Base-by-base conservation (phyloP, 2,329 filamentous ascomycete species). In the Aspergillus udagawae region DNA sequence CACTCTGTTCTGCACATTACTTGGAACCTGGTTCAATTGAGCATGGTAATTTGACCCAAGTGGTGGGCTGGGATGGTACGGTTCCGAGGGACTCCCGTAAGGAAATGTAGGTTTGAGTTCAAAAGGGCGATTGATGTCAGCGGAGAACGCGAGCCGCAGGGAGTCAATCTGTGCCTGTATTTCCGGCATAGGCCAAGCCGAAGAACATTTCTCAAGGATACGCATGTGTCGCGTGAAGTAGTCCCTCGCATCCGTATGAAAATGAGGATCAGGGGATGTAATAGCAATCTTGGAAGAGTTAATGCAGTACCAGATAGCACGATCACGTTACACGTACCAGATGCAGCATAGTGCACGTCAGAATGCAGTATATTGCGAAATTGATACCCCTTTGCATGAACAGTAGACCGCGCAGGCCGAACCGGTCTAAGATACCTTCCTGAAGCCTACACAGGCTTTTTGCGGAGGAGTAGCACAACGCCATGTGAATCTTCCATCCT, bases 151-250 rank as follows among this genome's bases (percentile, higher is more conserved):
- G 69, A 93, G 86, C 44, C 93, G 86, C 32, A 97, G 83, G 42
- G 90, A 89, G 69, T 97, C 88, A 62, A 97, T 91, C 73, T 97
- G 92, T 53, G 86, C 87, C 71, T 95, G 88, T 76, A 96, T 89
- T 66, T 97, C 92, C 2, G 90, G 88, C 83, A 95, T 91, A 1
- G 91, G 89, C 89, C 91, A 95, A 4, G 87, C 86, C 8, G 83
- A 82, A 70, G 91, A 90, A 65, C 92, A 94, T 63, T 86, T 87
- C 73, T 97, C 93, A 57, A 97, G 80, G 41, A 97, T 88, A 55
- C 92, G 86, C 93, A 97, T 97, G 67, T 97, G 92, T 50, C 93
- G 84, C 2, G 91, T 89, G 68, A 97, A 97, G 71, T 89, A 97
- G 60, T 93, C 89, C 32, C 90, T 84, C 5, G 93, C 91, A 71